Evolutionary conservation across 768 basidiomycete genomes (phyloP), one percentile per base, ranked within the genome.

Genomic region (Dentipellis sp.): DNA sequence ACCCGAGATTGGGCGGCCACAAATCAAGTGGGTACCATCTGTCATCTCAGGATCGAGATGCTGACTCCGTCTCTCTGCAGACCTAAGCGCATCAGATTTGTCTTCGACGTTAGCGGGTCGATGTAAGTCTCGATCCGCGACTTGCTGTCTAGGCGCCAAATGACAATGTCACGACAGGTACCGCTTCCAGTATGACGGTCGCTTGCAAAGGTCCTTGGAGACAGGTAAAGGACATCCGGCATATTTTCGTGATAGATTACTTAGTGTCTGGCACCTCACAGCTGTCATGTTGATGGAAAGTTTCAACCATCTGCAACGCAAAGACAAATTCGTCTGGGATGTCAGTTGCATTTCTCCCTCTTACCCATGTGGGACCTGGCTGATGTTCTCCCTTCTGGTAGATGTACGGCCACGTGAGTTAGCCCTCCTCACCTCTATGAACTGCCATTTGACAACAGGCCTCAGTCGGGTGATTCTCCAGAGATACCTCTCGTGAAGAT

Each of bases 261-360:
- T 17, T 16, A n/a, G 39, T 23, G n/a, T n/a, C 17, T 39, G 12
- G 22, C 21, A 21, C 10, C 58, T 23, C 14, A 50, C 48, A 83
- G 83, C 82, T n/a, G 81, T 80, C 9, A 86, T 85, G 84, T 65
- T 86, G 46, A 84, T 86, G 83, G 84, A 86, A 63, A 83, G 81
- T 2, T 84, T 86, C 61, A 77, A 80, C 48, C 76, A 77, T 4
- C 69, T 86, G 14, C 78, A 80, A 8, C 67, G 80, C 50, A 83
- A 84, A 65, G 82, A 84, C 58, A 86, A 86, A 66, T 86, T 83
- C 64, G 78, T 79, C n/a, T 86, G 84, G 84, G 84, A 86, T 75
- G 84, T 85, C 61, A 69, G 82, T 75, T 1, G 29, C 29, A 29
- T 29, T 17, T 49, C 14, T 12, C 22, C 9, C 4, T 36, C 8